phyloP scores from a whole-genome alignment of 2,329 filamentous ascomycete genomes.

The Clonostachys rosea region DNA sequence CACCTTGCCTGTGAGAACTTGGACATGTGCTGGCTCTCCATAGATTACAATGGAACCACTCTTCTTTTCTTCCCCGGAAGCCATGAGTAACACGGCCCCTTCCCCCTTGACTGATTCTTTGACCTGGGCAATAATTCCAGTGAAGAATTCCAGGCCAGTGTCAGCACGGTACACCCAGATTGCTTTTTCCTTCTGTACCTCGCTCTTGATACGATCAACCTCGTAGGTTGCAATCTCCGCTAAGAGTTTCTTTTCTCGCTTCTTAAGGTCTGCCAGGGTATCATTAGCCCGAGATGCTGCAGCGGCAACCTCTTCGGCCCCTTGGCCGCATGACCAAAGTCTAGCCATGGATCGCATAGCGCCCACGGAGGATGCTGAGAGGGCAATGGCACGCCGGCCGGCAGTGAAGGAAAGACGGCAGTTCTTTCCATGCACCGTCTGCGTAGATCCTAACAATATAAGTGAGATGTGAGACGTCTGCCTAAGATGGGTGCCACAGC shows the following conservation, averaged over 20 bases:
- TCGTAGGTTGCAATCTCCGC: conserved; percentile 19
- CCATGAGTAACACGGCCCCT: conserved; percentile 12
- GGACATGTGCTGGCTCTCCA: conserved; percentile 13
- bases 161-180: conserved; percentile 15
- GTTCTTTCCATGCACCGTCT: conserved; percentile 21
- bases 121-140: conserved; percentile 14
- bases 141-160: conserved; percentile 19
- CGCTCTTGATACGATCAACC: conserved; percentile 9
- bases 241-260: conserved; percentile 16
- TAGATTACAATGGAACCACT: conserved; percentile 15
- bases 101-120: conserved; percentile 10
- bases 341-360: conserved; percentile 14
- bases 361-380: conserved; percentile 11
- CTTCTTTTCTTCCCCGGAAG: conserved; percentile 13
- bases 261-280: conserved; percentile 10
- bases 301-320: conserved; percentile 11
- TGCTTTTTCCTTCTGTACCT: conserved; percentile 8
- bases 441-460: conserved; percentile 16
- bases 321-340: conserved; percentile 14
- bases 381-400: conserved; percentile 16
- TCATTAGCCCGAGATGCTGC: conserved; percentile 7
- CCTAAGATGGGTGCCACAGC: conserved; percentile 20
- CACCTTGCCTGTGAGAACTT: conserved; percentile 6
- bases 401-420: conserved; percentile 19
- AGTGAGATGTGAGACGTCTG: conserved; percentile 22